phyloP scores from a whole-genome alignment of 305 asterid genomes.

The Coffea humblotiana region DNA sequence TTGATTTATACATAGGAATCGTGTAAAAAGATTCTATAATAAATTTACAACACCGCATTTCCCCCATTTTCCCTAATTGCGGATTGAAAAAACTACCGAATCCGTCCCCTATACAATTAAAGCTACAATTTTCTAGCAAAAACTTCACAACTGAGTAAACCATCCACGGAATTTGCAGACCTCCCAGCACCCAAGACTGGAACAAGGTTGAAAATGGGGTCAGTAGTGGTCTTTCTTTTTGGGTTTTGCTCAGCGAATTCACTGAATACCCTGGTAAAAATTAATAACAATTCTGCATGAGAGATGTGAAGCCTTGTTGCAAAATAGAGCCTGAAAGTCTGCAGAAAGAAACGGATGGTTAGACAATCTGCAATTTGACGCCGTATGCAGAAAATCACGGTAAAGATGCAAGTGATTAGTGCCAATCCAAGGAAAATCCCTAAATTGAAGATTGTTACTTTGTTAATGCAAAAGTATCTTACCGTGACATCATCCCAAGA shows the following conservation, averaged over 20 bases:
- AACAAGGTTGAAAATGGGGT: conserved; percentile 59
- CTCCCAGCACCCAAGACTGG: conserved; percentile 78
- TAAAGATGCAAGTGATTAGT: neutral
- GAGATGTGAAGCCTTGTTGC: conserved; percentile 39
- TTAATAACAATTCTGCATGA: conserved; percentile 43
- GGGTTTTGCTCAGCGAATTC: conserved; percentile 52
- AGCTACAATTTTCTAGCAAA: conserved; percentile 58
- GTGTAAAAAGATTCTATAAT: neutral
- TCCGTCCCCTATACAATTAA: neutral
- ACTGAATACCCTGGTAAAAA: conserved; percentile 48
- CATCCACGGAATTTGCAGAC: conserved; percentile 54
- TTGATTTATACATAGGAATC: neutral
- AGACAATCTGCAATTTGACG: conserved; percentile 8
- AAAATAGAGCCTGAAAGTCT: conserved; percentile 74
- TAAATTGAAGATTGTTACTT: neutral
- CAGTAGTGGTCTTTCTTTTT: conserved; percentile 29
- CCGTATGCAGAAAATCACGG: neutral
- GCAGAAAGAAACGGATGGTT: conserved; percentile 27
- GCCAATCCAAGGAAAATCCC: neutral
- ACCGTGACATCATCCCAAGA: conserved; percentile 80
- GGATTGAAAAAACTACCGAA: neutral
- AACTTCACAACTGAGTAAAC: conserved; percentile 73
- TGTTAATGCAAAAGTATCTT: conserved; percentile 34
- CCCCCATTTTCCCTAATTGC: neutral
- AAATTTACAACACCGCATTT: neutral